Evolutionary conservation across 1,284 basidiomycete species (phyloP), one percentile per base, ranked within the genome.

Genomic region (Mycena citricolor): DNA sequence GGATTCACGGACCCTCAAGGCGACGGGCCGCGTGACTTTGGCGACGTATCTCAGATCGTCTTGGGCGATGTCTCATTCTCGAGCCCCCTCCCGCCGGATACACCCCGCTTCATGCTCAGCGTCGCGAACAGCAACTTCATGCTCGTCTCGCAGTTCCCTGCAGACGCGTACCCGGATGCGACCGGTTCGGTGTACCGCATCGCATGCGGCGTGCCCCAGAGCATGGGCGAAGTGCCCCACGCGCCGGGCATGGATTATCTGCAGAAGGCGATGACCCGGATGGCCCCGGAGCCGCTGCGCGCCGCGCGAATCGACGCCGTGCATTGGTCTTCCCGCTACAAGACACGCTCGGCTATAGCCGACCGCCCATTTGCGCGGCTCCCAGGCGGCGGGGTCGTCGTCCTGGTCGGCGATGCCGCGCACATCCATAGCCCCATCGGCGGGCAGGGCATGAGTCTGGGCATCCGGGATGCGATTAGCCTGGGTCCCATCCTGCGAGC

Each of bases 211-310:
- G 45, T 64, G 5, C 62, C 63, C 0, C 14, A 44, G 20, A 39
- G 43, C 13, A 56, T 52, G 16, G 62, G 62, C 13, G 47, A 57
- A n/a, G 57, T 61, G 4, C 67, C 70, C n/a, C 55, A 58, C 6
- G 43, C 54, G 3, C 66, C 65, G 1, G 37, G 58, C 16, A 54
- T 51, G n/a, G 57, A 58, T 22, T 68, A 65, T 49, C 37, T 70
- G 24, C 69, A 72, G n/a, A n/a, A n/a, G n/a, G n/a, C n/a, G n/a
- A n/a, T n/a, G n/a, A n/a, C n/a, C n/a, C n/a, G n/a, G n/a, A 45
- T 42, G 59, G 2, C 52, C 62, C 41, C 16, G 69, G 8, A 49
- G 70, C 33, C 56, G 54, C 20, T 60, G 51, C 42, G 62, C 58
- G 5, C 66, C 10, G 51, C 57, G 19, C 62, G 67, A 21, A 49